Percentiles rank a stretch among this genome's conserved stretches.
These are phyloP conservation scores for Candida schatavii DNA, from an alignment of 805 yeast genomes.

Conservation along the genomic window DNA sequence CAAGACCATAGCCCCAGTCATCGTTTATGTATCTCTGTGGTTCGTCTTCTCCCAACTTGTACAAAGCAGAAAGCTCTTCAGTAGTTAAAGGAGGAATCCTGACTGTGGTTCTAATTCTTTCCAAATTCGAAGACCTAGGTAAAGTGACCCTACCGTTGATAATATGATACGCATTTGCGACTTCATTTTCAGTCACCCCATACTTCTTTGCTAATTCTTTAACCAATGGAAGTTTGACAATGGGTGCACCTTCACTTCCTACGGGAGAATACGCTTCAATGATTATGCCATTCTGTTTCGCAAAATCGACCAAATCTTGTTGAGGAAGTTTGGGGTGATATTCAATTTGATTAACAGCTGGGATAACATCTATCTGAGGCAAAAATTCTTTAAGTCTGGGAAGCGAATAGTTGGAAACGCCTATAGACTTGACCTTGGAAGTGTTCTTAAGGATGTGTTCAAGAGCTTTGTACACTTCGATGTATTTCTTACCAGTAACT, in stretches of 20 bases:
- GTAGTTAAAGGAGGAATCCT: constrained; percentile 32
- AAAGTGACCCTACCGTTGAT: constrained; percentile 58
- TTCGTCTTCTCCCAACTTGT: constrained; percentile 25
- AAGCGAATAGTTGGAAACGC: constrained; percentile 34
- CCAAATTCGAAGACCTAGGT: constrained; percentile 71
- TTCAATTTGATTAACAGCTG: constrained; percentile 35
- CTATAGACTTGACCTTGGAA: constrained; percentile 32
- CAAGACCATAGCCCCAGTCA: constrained; percentile 36
- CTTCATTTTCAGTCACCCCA: constrained; percentile 49
- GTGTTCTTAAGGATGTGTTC: constrained; percentile 27
- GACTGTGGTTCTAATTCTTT: constrained; percentile 49
- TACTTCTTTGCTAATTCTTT: constrained; percentile 56
- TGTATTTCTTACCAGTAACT: constrained; percentile 27
- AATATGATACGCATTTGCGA: constrained; percentile 60
- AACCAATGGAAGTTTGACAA: constrained; percentile 49
- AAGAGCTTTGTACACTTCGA: constrained; percentile 26
- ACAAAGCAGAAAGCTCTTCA: constrained; percentile 33
- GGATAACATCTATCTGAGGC: constrained; percentile 20
- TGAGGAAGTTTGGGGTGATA: constrained; percentile 38
- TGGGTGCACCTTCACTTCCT: constrained; percentile 67
- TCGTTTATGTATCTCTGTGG: constrained; percentile 33
- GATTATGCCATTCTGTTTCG: constrained; percentile 33
- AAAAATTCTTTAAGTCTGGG: constrained; percentile 26
- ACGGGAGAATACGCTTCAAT: constrained; percentile 60
- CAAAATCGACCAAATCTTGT: constrained; percentile 38